Evolutionary conservation across 2,329 filamentous ascomycete species (phyloP), one percentile per base, ranked within the genome.

Genomic region (Fusarium denticulatum): DNA sequence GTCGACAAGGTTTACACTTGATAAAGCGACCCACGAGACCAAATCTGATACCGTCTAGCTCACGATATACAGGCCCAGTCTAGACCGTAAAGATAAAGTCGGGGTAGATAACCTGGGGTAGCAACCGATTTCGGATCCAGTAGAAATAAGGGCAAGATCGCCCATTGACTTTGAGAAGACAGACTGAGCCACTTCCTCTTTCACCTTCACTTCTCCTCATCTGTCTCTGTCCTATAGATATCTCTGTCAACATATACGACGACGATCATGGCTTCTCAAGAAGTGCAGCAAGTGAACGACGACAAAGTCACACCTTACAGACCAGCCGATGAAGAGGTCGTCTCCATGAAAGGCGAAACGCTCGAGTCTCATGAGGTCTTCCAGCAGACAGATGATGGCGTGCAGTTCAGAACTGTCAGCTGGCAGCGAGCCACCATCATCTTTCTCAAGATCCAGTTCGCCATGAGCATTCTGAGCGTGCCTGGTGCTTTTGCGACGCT

Each of bases 351-450:
- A 28, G 55, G 55, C 40, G 55, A 58, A 30, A 49, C 55, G 0
- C 55, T 49, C 1, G 55, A 58, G 55, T 58, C 69, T 12, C 71
- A 71, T 37, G 78, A 79, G n/a, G 77, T 80, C 43, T 80, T 80
- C 64, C 64, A 69, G 40, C 57, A 72, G 24, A 75, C 73, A 15
- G 62, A 66, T 1, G 78, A 79, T 42, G 79, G 76, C 15, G 77
- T 80, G 30, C 69, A 80, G 14, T 80, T 80, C 40, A 75, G 79
- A 3, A 79, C 76, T 3, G 77, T 80, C 32, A 82, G 81, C 50
- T 85, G 84, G 83, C 79, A 82, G 61, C 75, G 81, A 55, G 82
- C 82, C 20, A 80, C 80, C 20, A 76, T 84, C 40, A 81, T 85
- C 67, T 84, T 85, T 66, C 74, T 82, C 67, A 83, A 83, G 77